A percentile compares a stretch with the other conserved stretches of the same genome.
phyloP scores from a whole-genome alignment of 495 filamentous ascomycete species.

The Penicillium longicatenatum region DNA sequence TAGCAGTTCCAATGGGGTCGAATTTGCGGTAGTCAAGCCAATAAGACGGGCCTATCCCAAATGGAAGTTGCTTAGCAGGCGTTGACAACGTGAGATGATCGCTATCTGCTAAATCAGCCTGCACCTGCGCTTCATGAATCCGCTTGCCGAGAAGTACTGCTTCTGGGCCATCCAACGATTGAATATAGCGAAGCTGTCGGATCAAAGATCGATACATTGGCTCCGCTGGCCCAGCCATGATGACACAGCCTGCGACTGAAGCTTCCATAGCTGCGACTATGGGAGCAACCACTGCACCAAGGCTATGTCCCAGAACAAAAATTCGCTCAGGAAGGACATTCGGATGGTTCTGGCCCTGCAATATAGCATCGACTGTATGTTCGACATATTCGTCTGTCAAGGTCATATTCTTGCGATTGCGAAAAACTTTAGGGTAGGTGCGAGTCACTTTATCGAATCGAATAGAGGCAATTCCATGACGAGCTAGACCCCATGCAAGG shows the following conservation, averaged over 20 bases:
- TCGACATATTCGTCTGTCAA: conserved; percentile 15
- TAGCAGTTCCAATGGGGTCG: conserved; percentile 2
- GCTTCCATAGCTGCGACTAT: conserved; percentile 1
- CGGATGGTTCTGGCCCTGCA: conserved; percentile 6
- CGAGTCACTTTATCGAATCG: conserved; percentile 19
- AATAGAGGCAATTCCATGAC: conserved; percentile 3
- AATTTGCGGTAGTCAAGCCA: conserved; percentile 9
- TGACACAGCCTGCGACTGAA: conserved; percentile 10
- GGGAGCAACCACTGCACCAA: conserved; percentile 10
- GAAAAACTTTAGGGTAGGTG: conserved; percentile 4
- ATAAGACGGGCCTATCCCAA: conserved; percentile 5
- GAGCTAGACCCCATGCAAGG: conserved; percentile 4
- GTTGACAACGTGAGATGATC: not conserved
- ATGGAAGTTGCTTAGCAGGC: conserved; percentile 7
- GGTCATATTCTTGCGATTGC: conserved; percentile 2
- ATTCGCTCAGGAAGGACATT: not conserved
- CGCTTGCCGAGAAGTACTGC: not conserved
- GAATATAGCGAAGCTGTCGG: conserved; percentile 15
- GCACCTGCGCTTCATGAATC: not conserved
- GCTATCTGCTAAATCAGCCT: conserved; percentile 4
- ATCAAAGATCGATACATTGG: conserved; percentile 11
- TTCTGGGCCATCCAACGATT: conserved; percentile 11
- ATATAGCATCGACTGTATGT: conserved; percentile 14
- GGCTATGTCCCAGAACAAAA: conserved; percentile 19
- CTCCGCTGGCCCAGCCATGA: conserved; percentile 18